Conservation (phyloP, 1,139 yeast genomes). For the Meyerozyma athensensis region DNA sequence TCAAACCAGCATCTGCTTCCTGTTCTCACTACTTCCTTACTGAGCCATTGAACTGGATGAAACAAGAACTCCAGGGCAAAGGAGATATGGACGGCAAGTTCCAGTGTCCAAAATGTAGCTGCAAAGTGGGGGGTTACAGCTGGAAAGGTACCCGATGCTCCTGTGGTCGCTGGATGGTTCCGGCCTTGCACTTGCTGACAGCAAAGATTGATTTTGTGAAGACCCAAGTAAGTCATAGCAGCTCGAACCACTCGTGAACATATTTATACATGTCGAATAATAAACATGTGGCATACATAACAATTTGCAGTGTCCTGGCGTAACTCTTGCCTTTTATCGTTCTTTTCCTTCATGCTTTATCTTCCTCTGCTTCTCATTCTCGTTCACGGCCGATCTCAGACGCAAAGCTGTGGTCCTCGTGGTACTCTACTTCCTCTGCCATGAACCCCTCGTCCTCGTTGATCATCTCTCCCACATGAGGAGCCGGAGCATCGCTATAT, state of each 20-base stretch:
- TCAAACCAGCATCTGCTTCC: conserved; percentile 47
- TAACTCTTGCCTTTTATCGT: conserved; percentile 19
- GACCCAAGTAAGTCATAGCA: conserved; percentile 6
- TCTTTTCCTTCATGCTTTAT: neutral
- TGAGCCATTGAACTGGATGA: conserved; percentile 94
- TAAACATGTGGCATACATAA: conserved; percentile 46
- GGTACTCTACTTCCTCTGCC: conserved; percentile 59
- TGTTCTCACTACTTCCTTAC: conserved; percentile 80
- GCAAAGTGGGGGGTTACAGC: conserved; percentile 84
- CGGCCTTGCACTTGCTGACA: conserved; percentile 78
- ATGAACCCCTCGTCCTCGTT: conserved; percentile 35
- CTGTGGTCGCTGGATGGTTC: conserved; percentile 95
- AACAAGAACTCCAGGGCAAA: conserved; percentile 59
- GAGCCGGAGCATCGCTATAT: conserved; percentile 11
- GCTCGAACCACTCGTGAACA: neutral
- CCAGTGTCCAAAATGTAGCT: conserved; percentile 74
- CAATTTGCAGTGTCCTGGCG: conserved; percentile 20
- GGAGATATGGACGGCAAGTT: conserved; percentile 82
- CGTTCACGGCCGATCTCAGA: neutral
- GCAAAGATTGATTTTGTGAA: conserved; percentile 72
- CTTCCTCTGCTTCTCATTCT: neutral
- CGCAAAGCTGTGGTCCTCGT: conserved; percentile 44
- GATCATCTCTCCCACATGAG: conserved; percentile 7
- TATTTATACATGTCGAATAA: conserved; percentile 35
- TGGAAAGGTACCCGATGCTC: conserved; percentile 96